phyloP scores from a whole-genome alignment of 2,329 filamentous ascomycete species.

The Cladosporium halotolerans region DNA sequence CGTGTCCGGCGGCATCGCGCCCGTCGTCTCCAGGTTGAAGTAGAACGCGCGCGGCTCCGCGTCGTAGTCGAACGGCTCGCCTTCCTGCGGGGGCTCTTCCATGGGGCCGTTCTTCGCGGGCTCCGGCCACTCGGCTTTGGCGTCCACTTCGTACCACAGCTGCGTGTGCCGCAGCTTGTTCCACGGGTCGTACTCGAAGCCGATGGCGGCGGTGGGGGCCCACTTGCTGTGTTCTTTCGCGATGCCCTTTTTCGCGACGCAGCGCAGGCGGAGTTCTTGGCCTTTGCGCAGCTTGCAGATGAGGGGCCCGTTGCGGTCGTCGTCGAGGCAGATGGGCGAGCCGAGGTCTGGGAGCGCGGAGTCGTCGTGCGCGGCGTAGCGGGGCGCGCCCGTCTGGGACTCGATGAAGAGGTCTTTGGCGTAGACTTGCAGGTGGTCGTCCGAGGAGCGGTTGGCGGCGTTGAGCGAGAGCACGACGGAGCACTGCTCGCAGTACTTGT shows the following conservation, averaged over 20 bases:
- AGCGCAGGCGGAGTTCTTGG: constrained; percentile 84
- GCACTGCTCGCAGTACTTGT: constrained; percentile 89
- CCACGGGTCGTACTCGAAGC: constrained; percentile 96
- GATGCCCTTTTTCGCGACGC: constrained; percentile 96
- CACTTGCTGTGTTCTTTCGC: constrained; percentile 99
- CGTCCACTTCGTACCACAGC: constrained; percentile 87
- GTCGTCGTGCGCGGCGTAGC: constrained; percentile 71
- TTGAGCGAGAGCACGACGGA: constrained; percentile 78
- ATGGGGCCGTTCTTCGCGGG: constrained; percentile 58
- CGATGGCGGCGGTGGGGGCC: constrained; percentile 85
- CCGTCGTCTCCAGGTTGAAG: constrained; percentile 84
- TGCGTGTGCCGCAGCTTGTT: constrained; percentile 91
- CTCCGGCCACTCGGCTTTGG: constrained; percentile 29
- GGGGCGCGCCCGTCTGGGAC: constrained; percentile 43
- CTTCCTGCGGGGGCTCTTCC: constrained; percentile 73
- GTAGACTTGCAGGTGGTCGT: constrained; percentile 90
- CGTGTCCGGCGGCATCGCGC: constrained; percentile 79
- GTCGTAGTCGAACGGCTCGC: constrained; percentile 85
- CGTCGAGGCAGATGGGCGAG: constrained; percentile 75
- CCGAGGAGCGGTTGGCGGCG: constrained; percentile 61
- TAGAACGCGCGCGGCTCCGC: constrained; percentile 77
- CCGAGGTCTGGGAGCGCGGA: constrained; percentile 49
- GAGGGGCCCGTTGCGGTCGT: constrained; percentile 71
- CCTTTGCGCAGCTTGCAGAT: constrained; percentile 86
- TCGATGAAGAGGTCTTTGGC: constrained; percentile 75